Base-by-base conservation (phyloP, 208 protist species). In the Chromosphaera perkinsii region DNA sequence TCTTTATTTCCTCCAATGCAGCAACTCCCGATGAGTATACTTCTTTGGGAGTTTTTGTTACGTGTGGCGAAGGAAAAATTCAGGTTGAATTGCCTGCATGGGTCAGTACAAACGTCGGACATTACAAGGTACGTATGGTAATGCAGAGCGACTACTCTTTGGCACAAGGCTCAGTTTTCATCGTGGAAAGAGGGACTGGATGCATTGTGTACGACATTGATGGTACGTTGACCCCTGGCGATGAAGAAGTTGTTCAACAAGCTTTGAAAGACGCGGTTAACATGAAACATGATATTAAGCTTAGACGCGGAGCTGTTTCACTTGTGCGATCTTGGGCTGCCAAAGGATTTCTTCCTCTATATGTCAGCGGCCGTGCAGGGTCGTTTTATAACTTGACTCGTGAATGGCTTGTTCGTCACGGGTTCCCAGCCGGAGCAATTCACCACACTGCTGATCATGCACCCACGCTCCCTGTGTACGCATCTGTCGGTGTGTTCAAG, bases 311-410 rank as follows among this genome's bases (percentile, higher is more conserved):
- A 22, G 67, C 58, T n/a, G 45, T 66, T 24, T 43, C 67, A 20
- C 40, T 73, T 3, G 33, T 58, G 7, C 61, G 40, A 22, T 35
- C 42, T 5, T 73, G 55, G 55, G 56, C 58, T 1, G 32, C 67
- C 31, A 73, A 73, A 42, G 67, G 67, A n/a, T 73, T 59, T 27
- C 42, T 73, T 4, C 67, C 67, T 37, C 35, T 73, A 37, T 73
- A 73, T 37, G 31, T 73, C 35, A 63, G 58, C 32, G 67, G 67
- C 10, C 55, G 67, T 20, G 33, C 55, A 32, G 67, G 67, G 26
- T 56, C 58, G 26, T 62, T 59, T n/a, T 73, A 73, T 51, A 62
- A 73, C 29, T 58, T 73, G 17, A 73, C 67, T 24, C 67, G 67
- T 32, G 48, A 67, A 29, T 73, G 67, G 67, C 47, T 60, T 24